A percentile compares a stretch with the other conserved stretches of the same genome.
phyloP scores from a whole-genome alignment of 768 basidiomycete species.

The Coprinopsis cinerea region DNA sequence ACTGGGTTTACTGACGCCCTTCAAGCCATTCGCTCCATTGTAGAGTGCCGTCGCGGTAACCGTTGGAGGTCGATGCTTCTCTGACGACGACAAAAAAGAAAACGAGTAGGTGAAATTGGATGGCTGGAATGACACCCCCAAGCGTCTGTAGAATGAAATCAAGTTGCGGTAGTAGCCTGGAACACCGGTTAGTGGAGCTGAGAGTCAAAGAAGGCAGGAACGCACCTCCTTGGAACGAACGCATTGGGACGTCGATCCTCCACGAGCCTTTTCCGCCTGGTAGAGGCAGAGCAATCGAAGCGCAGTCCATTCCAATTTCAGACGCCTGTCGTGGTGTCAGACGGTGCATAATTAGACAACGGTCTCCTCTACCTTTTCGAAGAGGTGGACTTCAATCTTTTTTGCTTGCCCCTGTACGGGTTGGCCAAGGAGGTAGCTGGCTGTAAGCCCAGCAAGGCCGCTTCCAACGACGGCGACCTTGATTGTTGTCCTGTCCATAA shows the following conservation, averaged over 20 bases:
- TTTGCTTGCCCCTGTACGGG: constrained; percentile 26
- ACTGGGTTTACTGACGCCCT: constrained; percentile 49
- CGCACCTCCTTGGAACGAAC: constrained; percentile 74
- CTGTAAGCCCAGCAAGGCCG: constrained; percentile 68
- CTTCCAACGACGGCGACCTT: constrained; percentile 69
- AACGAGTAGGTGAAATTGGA: constrained; percentile 71
- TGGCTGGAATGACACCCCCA: constrained; percentile 52
- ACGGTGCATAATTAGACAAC: neutral
- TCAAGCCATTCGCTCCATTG: constrained; percentile 52
- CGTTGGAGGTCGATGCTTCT: constrained; percentile 16
- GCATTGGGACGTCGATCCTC: constrained; percentile 76
- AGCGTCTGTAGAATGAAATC: constrained; percentile 56
- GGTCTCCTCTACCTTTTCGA: constrained; percentile 70
- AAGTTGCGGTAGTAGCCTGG: constrained; percentile 70
- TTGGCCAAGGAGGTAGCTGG: constrained; percentile 50
- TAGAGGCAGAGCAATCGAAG: constrained; percentile 43
- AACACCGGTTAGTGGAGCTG: neutral
- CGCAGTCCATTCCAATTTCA: constrained; percentile 63
- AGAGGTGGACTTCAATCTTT: constrained; percentile 61
- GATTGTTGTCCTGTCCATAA: constrained; percentile 35
- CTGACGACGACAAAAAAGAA: constrained; percentile 37
- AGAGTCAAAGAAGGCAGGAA: neutral
- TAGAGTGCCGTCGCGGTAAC: constrained; percentile 55
- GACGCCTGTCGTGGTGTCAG: constrained; percentile 34
- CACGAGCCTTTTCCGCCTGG: constrained; percentile 34